Conservation (phyloP, 2,329 filamentous ascomycete genomes). For the Fusarium newnesense region DNA sequence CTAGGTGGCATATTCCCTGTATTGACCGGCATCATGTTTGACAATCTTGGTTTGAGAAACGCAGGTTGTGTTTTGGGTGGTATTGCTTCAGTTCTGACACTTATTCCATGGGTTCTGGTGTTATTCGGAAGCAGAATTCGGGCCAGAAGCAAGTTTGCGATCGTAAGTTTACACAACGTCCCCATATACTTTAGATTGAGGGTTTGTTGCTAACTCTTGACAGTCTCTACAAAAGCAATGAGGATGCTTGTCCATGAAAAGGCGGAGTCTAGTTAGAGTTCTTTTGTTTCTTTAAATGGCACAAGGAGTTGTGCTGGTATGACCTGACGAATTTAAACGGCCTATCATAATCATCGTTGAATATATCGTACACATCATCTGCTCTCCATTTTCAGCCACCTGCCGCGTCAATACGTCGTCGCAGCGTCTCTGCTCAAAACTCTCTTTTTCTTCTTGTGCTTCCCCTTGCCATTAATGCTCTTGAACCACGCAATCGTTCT, state of each 20-base stretch:
- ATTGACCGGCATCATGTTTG: conserved; percentile 78
- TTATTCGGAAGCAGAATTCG: conserved; percentile 83
- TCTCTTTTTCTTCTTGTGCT: conserved; percentile 30
- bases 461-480: conserved; percentile 14
- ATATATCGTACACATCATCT: background rate
- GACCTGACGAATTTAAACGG: conserved; percentile 3
- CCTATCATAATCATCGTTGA: background rate
- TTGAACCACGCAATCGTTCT: conserved; percentile 23
- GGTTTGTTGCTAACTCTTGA: background rate
- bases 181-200: accelerated
- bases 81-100: conserved; percentile 73
- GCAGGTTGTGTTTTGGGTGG: conserved; percentile 82
- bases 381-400: background rate
- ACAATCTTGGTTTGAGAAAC: conserved; percentile 73
- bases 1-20: conserved; percentile 85
- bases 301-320: background rate
- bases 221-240: conserved; percentile 38
- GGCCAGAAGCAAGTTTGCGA: conserved; percentile 79
- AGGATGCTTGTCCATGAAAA: background rate
- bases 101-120: conserved; percentile 89
- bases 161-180: conserved; percentile 53
- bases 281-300: background rate
- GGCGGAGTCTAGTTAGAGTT: background rate
- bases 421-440: conserved; percentile 16
- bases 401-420: background rate